Evolutionary conservation across 2,329 filamentous ascomycete species (phyloP), one percentile per base, ranked within the genome.

Genomic region (Trematosphaeria pertusa): DNA sequence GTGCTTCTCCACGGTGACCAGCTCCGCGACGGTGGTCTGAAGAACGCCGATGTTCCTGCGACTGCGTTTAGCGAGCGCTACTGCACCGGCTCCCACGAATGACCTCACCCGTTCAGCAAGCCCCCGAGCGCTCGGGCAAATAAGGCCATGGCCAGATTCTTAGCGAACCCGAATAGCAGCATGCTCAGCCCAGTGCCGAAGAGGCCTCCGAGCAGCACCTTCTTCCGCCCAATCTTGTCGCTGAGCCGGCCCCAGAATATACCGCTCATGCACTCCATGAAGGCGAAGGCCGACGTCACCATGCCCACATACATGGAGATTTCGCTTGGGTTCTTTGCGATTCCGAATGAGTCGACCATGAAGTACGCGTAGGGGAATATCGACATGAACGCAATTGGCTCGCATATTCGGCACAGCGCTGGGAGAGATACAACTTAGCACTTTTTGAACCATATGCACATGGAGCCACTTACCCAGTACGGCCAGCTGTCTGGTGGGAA

Each of bases 331-430:
- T 91, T 85, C 36, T 89, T 80, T 53, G 91, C 89, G 68, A 96
- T 87, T 64, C 89, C 80, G 74, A 97, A 97, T 52, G 91, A 91
- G 64, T 91, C 81, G 61, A 97, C 88, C 94, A 99, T 97, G 78
- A 89, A 93, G 78, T 96, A 97, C 61, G 96, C 91, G 73, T 97
- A 99, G 1, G 94, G 94, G 70, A 99, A 97, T 61, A 97, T 97
- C 43, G 92, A 97, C 91, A 97, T 97, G 80, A 99, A 97, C 5
- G 94, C 94, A 72, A 99, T 97, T 41, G 94, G 94, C 72, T 99
- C 94, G 79, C 91, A 97, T 78, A 99, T 93, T 67, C 94, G 87
- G 75, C 92, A 96, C 66, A 96, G 81, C 35, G 91, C 92, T 95
- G 54, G 17, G 17, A 5, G 14, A 41, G 19, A n/a, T n/a, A n/a